These are phyloP conservation scores for Dictyostelium purpureum DNA, from an alignment of 78 protist genomes.

Conservation along the genomic window DNA sequence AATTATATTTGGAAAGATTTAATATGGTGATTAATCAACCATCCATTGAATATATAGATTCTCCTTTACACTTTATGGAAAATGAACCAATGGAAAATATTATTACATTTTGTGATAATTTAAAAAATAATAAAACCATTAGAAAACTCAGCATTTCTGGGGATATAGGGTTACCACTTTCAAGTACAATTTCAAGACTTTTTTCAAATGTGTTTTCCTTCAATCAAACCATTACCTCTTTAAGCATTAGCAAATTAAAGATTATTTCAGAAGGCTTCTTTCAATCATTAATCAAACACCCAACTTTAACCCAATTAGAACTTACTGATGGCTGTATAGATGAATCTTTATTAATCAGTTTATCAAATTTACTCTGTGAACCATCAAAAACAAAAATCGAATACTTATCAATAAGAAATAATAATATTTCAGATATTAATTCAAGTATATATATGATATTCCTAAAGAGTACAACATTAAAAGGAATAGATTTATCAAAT, in stretches of 20 bases:
- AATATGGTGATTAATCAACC: neutral
- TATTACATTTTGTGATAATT: neutral
- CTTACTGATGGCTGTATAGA: conserved; percentile 2
- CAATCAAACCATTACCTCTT: neutral
- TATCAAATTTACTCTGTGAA: neutral
- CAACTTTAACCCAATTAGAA: neutral
- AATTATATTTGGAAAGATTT: neutral
- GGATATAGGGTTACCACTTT: neutral
- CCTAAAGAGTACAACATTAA: neutral
- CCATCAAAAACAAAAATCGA: neutral
- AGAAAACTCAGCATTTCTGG: neutral
- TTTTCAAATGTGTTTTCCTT: conserved; percentile 9
- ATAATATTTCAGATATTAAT: neutral
- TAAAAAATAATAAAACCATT: neutral
- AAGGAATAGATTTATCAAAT: conserved; percentile 6
- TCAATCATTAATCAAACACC: neutral
- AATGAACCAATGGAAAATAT: conserved; percentile 11
- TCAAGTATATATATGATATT: neutral
- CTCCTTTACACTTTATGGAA: neutral
- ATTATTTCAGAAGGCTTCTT: neutral
- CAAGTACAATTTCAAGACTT: neutral
- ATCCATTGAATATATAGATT: neutral
- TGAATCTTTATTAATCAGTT: neutral
- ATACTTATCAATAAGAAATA: neutral
- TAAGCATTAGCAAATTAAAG: neutral